Evolutionary conservation across 768 basidiomycete genomes (phyloP).

Genomic region (Phylloporus rhodoxanthus): DNA sequence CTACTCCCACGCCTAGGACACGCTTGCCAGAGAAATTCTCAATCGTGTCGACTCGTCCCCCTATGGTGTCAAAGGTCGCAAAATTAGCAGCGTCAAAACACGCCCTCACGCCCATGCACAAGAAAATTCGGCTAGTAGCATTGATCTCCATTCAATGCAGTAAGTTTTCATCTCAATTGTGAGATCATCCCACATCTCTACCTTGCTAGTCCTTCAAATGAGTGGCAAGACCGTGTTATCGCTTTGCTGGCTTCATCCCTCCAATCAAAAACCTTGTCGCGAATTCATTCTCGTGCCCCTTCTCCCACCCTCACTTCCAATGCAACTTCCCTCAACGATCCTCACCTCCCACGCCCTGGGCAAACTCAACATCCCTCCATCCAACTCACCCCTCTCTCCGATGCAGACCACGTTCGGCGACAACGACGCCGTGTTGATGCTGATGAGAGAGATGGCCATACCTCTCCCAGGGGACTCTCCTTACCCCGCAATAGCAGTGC

Average conservation of each 20-base stretch:
- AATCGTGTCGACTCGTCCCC: conserved; percentile 74
- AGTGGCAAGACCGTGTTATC: conserved; percentile 74
- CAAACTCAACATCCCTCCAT: conserved; percentile 10
- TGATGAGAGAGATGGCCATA: conserved; percentile 1
- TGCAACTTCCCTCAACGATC: conserved; percentile 11
- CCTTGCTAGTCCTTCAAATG: conserved; percentile 59
- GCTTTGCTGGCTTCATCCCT: conserved; percentile 19
- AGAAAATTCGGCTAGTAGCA: conserved; percentile 8
- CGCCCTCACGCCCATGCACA: conserved; percentile 20
- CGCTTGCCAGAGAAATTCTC: conserved; percentile 75
- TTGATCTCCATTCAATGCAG: conserved; percentile 59
- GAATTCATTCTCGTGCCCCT: background rate
- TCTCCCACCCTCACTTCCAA: conserved; percentile 1
- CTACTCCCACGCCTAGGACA: conserved; percentile 45
- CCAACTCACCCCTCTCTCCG: conserved; percentile 8
- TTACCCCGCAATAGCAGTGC: conserved; percentile 13
- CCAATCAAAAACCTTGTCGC: conserved; percentile 6
- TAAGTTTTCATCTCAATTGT: conserved; percentile 30
- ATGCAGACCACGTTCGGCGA: conserved; percentile 36
- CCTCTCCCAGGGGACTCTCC: conserved; percentile 7
- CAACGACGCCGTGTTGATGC: conserved; percentile 44
- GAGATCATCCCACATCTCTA: background rate
- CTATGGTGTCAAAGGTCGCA: conserved; percentile 71
- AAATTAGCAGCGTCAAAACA: conserved; percentile 33
- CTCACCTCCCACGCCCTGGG: conserved; percentile 3